A percentile compares a stretch with the other conserved stretches of the same genome.
Evolutionary conservation across 371 early-diverging fungal genomes (phyloP).

Genomic region (Mucor racemosus): DNA sequence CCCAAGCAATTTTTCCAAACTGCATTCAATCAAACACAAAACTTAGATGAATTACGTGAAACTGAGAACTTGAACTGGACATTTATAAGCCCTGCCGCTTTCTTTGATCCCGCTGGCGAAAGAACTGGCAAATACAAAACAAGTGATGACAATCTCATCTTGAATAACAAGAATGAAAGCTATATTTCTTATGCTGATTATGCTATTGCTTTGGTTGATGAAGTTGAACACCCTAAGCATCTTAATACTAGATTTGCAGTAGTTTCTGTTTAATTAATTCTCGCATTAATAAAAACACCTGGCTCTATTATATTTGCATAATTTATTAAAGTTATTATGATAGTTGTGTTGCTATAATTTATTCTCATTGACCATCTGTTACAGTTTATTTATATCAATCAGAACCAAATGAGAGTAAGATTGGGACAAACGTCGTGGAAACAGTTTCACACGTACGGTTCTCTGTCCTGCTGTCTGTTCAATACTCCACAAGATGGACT

Average conservation of each 20-base stretch:
- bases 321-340: too few relatives aligned
- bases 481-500: too few relatives aligned
- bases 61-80: slow-evolving; percentile 4
- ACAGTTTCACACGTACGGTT: too few relatives aligned
- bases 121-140: slow-evolving; percentile 8
- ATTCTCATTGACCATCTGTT: too few relatives aligned
- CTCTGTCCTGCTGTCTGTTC: too few relatives aligned
- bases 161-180: slow-evolving; percentile 7
- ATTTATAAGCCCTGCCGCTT: slow-evolving; percentile 8
- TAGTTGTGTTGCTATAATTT: too few relatives aligned
- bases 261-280: not conserved
- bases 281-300: too few relatives aligned
- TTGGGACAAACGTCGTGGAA: too few relatives aligned
- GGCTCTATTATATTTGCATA: too few relatives aligned
- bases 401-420: too few relatives aligned
- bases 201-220: slow-evolving; percentile 10
- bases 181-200: slow-evolving; percentile 12
- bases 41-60: too few relatives aligned
- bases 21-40: not conserved
- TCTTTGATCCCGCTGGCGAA: slow-evolving; percentile 9
- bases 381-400: too few relatives aligned
- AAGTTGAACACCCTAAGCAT: slow-evolving; percentile 7
- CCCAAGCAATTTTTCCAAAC: not conserved
- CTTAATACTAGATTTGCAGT: slow-evolving; percentile 6
- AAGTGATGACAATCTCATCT: slow-evolving; percentile 1